Evolutionary conservation across 352 stramenopile species (phyloP).

Genomic region (Globisporangium uncinulatum): DNA sequence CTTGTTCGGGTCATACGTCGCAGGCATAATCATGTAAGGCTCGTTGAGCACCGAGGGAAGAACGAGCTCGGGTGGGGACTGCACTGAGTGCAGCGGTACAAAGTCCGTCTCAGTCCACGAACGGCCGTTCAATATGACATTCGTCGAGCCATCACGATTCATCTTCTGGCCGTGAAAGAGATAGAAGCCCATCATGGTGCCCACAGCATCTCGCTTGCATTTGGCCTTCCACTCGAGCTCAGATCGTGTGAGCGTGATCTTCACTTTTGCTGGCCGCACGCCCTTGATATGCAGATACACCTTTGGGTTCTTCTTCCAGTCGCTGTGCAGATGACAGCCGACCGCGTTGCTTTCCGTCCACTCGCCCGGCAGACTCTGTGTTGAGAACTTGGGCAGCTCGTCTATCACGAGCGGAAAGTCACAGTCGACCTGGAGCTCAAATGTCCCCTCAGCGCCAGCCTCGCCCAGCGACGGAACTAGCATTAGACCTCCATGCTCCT

Average conservation of each 20-base stretch:
- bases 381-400: slow-evolving; percentile 49
- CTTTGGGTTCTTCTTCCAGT: slow-evolving; percentile 88
- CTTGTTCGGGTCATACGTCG: slow-evolving; percentile 83
- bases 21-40: slow-evolving; percentile 82
- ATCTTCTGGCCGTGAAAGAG: slow-evolving; percentile 56
- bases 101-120: slow-evolving; percentile 84
- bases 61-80: slow-evolving; percentile 59
- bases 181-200: slow-evolving; percentile 90
- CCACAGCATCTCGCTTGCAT: slow-evolving; percentile 79
- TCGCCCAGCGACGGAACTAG: slow-evolving; percentile 78
- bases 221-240: slow-evolving; percentile 80
- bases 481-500: slow-evolving; percentile 46
- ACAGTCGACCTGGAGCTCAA: slow-evolving; percentile 84
- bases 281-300: slow-evolving; percentile 73
- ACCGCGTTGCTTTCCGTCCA: slow-evolving; percentile 60
- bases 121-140: slow-evolving; percentile 61
- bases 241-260: slow-evolving; percentile 73
- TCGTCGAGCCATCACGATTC: slow-evolving; percentile 21
- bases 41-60: slow-evolving; percentile 72
- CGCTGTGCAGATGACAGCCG: slow-evolving; percentile 72
- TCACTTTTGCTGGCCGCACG: slow-evolving; percentile 61
- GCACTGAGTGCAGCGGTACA: slow-evolving; percentile 66
- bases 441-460: slow-evolving; percentile 56
- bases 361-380: slow-evolving; percentile 73
- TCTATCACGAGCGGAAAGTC: slow-evolving; percentile 66